Evolutionary conservation across 2,329 filamentous ascomycete species (phyloP).

Genomic region (Pseudopyrenochaeta lycopersici): DNA sequence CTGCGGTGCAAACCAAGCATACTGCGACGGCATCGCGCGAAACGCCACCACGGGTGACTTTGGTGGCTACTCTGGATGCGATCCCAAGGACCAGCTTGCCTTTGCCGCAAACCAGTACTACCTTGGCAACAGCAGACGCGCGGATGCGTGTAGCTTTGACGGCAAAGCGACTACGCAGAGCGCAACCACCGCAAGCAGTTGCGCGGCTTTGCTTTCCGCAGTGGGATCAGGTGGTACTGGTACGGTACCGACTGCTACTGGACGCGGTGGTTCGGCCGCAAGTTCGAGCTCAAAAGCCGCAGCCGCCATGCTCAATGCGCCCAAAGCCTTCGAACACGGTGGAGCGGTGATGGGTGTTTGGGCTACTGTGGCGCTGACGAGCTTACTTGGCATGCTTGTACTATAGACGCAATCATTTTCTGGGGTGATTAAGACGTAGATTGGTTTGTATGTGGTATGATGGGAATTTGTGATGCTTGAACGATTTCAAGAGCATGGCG

Average conservation of each 20-base stretch:
- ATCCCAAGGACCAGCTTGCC: slow-evolving; percentile 73
- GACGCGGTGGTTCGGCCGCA: slow-evolving; percentile 27
- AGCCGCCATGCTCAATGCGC: slow-evolving; percentile 24
- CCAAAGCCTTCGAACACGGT: slow-evolving; percentile 38
- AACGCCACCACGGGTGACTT: slow-evolving; percentile 75
- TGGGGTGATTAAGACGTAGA: too few relatives aligned
- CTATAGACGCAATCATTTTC: slow-evolving; percentile 13
- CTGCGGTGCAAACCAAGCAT: slow-evolving; percentile 65
- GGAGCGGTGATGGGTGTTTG: slow-evolving; percentile 30
- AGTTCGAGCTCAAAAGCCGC: slow-evolving; percentile 32
- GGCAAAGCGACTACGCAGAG: slow-evolving; percentile 69
- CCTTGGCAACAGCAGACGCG: slow-evolving; percentile 58
- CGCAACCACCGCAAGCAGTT: slow-evolving; percentile 59
- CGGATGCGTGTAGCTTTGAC: slow-evolving; percentile 74
- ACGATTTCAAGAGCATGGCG: too few relatives aligned
- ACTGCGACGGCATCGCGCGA: slow-evolving; percentile 73
- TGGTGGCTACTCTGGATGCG: slow-evolving; percentile 80
- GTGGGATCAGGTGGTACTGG: slow-evolving; percentile 70
- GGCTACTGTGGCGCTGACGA: slow-evolving; percentile 27
- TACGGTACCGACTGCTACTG: slow-evolving; percentile 53
- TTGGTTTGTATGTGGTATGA: too few relatives aligned
- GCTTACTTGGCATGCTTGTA: slow-evolving; percentile 38
- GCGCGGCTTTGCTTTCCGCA: slow-evolving; percentile 66
- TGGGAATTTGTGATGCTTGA: too few relatives aligned
- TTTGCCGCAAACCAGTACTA: slow-evolving; percentile 78